Conservation (phyloP, 352 stramenopile species). For the Plasmopara viticola region DNA sequence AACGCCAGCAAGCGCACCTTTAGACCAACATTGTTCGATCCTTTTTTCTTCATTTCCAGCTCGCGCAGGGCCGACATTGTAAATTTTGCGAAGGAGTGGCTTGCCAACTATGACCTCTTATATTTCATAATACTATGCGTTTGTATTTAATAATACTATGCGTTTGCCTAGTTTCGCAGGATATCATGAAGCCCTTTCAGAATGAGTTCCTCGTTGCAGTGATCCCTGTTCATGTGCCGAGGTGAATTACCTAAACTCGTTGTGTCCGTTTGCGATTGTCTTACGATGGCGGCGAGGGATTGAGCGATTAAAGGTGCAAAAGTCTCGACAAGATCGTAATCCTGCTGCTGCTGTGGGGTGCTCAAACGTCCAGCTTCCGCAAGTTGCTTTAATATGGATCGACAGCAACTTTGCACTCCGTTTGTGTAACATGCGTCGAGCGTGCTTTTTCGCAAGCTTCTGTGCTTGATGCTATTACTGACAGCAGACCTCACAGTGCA, state of each 20-base stretch:
- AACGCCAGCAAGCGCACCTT: conserved; percentile 27
- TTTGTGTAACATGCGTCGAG: conserved; percentile 43
- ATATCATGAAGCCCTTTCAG: conserved; percentile 23
- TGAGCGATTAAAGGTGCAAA: conserved; percentile 52
- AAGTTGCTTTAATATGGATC: conserved; percentile 43
- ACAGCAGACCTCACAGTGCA: conserved; percentile 14
- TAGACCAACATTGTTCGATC: conserved; percentile 43
- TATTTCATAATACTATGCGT: conserved; percentile 12
- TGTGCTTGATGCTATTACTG: conserved; percentile 34
- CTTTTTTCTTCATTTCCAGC: conserved; percentile 83
- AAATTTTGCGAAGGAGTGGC: background rate
- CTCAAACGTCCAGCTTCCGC: conserved; percentile 33
- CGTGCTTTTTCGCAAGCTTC: conserved; percentile 44
- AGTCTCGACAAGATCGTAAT: conserved; percentile 42
- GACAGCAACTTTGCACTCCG: conserved; percentile 32
- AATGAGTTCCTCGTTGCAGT: conserved; percentile 22
- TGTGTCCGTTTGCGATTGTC: conserved; percentile 14
- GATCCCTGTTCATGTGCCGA: conserved; percentile 4
- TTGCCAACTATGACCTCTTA: background rate
- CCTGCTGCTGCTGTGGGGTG: conserved; percentile 43
- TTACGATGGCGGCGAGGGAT: conserved; percentile 36
- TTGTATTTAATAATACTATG: conserved; percentile 24
- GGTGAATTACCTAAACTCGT: background rate
- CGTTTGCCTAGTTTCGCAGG: conserved; percentile 21
- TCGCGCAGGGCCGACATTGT: conserved; percentile 80